phyloP scores from a whole-genome alignment of 2,329 filamentous ascomycete genomes.

The Dactylonectria estremocensis region DNA sequence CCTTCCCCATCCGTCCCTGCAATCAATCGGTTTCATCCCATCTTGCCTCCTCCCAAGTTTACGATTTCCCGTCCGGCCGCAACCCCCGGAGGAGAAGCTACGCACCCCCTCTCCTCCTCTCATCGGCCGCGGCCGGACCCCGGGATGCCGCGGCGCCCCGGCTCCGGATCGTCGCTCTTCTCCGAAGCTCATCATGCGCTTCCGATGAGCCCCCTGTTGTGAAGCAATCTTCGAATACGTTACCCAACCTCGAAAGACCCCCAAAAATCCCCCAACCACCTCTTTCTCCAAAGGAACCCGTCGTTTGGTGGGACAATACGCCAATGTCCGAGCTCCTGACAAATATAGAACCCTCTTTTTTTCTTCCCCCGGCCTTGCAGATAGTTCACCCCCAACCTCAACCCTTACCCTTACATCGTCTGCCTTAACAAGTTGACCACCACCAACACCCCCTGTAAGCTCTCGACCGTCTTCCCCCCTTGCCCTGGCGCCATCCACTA shows the following conservation, averaged over 20 bases:
- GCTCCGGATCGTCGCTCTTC: background rate
- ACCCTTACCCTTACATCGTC: constrained; percentile 3
- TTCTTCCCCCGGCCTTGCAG: background rate
- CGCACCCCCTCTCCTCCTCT: background rate
- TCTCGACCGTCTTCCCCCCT: background rate
- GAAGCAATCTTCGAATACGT: no score
- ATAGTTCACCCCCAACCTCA: background rate
- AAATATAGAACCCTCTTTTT: background rate
- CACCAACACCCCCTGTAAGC: background rate
- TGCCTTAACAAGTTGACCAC: background rate
- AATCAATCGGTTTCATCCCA: background rate
- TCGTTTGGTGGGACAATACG: background rate
- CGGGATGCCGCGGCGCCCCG: background rate
- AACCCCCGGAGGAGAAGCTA: no score
- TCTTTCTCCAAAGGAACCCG: background rate
- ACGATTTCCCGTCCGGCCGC: no score
- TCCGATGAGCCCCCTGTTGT: background rate
- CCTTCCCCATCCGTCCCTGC: background rate
- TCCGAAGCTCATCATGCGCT: background rate
- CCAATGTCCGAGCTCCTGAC: background rate
- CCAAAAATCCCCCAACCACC: background rate
- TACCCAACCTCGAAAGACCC: no score
- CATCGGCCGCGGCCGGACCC: background rate
- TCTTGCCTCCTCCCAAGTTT: background rate
- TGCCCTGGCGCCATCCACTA: background rate